These are phyloP conservation scores for Pseudogymnoascus sp. DNA, from an alignment of 2,329 filamentous ascomycete species.

Conservation along the genomic window DNA sequence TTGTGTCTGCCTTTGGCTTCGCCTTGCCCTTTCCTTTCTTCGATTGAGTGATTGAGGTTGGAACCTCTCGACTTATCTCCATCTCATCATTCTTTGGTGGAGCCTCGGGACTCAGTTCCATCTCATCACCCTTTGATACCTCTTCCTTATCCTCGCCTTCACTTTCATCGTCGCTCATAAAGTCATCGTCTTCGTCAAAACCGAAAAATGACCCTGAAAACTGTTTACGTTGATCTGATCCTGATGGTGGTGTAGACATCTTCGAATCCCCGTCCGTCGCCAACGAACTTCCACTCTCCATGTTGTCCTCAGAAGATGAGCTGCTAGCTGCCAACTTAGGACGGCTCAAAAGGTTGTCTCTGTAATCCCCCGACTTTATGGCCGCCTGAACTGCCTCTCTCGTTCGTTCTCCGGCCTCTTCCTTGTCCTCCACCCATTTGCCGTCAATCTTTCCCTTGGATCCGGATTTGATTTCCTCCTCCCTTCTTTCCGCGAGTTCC, in stretches of 20 bases:
- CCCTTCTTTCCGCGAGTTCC: slow-evolving; percentile 69
- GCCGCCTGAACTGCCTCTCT: slow-evolving; percentile 64
- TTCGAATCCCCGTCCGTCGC: slow-evolving; percentile 26
- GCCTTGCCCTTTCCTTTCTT: slow-evolving; percentile 27
- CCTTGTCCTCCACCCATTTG: slow-evolving; percentile 91
- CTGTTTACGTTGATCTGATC: slow-evolving; percentile 30
- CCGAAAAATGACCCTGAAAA: slow-evolving; percentile 53
- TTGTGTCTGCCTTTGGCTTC: slow-evolving; percentile 36
- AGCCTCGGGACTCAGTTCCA: slow-evolving; percentile 19
- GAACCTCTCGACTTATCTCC: slow-evolving; percentile 11
- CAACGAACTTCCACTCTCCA: slow-evolving; percentile 28
- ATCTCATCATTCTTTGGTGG: slow-evolving; percentile 20
- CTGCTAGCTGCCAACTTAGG: slow-evolving; percentile 28
- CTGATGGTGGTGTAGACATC: slow-evolving; percentile 42
- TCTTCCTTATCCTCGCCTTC: slow-evolving; percentile 26
- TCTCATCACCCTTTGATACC: slow-evolving; percentile 19
- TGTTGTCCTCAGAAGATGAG: slow-evolving; percentile 31
- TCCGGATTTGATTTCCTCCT: slow-evolving; percentile 73
- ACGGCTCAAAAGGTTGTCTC: slow-evolving; percentile 50
- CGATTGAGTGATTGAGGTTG: slow-evolving; percentile 13
- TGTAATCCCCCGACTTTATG: slow-evolving; percentile 55
- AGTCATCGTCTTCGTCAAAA: slow-evolving; percentile 72
- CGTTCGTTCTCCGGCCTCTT: slow-evolving; percentile 78
- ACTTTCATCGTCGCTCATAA: slow-evolving; percentile 59
- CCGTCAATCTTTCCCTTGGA: slow-evolving; percentile 66